phyloP scores from a whole-genome alignment of 192 early-diverging fungal genomes.

The Linnemannia exigua region DNA sequence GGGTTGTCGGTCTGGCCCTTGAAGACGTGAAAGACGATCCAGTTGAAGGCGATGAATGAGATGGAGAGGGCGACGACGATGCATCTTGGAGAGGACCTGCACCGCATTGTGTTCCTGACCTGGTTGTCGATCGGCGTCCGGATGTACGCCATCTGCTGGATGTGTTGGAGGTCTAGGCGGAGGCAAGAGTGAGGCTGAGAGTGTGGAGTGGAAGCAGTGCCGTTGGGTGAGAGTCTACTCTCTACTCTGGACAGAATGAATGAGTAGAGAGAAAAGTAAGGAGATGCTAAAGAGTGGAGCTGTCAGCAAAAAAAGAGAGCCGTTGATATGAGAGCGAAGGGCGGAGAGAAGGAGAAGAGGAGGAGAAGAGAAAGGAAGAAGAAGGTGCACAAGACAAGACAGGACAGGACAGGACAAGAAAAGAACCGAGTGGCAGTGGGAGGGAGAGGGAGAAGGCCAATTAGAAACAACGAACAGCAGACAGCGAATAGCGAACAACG shows the following conservation, averaged over 20 bases:
- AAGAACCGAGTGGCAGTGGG: no score
- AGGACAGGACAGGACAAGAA: no score
- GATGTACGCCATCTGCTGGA: slow-evolving; percentile 29
- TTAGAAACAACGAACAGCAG: no score
- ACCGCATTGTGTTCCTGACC: slow-evolving; percentile 10
- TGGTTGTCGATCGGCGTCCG: slow-evolving; percentile 15
- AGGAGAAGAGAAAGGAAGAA: not conserved
- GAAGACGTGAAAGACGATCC: slow-evolving; percentile 28
- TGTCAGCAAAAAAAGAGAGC: not conserved
- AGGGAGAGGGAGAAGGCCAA: no score
- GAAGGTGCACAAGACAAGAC: no score
- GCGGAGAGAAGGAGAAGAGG: not conserved
- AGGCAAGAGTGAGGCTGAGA: not conserved
- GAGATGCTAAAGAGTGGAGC: not conserved
- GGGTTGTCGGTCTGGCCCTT: not conserved
- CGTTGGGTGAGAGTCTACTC: not conserved
- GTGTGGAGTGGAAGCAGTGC: not conserved
- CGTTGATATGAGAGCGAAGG: not conserved
- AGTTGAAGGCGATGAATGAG: slow-evolving; percentile 50
- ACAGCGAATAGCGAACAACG: no score
- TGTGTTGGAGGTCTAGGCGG: not conserved
- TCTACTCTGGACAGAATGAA: not conserved
- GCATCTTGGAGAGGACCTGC: slow-evolving; percentile 21
- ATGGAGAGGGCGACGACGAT: slow-evolving; percentile 38
- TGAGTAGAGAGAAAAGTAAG: not conserved